Evolutionary conservation across 176 grass and related monocot species (phyloP), one percentile per base, ranked within the genome.

Genomic region (Eleusine coracana): DNA sequence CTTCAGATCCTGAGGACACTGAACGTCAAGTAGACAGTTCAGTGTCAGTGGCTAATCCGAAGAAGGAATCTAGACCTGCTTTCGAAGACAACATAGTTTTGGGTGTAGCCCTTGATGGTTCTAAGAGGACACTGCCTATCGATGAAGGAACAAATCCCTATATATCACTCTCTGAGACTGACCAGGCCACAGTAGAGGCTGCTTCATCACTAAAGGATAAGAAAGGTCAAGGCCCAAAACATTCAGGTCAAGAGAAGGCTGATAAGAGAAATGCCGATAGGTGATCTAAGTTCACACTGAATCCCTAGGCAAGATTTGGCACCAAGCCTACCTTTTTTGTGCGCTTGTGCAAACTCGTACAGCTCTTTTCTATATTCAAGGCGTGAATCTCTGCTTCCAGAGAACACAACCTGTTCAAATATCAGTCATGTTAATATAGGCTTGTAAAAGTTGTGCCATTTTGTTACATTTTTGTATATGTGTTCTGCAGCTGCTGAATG

Each of bases 61-160:
- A 87, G 52, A 92, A 99, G 72, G 88, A 84, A 70, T 79, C 86
- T 25, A 96, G 96, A 51, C 87, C 89, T 56, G 85, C 74, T 62
- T 99, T 94, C 81, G 93, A 94, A 83, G 93, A 94, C 68, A 99
- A 99, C 78, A 96, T 99, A 85, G 91, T 99, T 49, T 83, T 99
- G 59, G 96, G 96, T 29, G 80, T 99, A n/a, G 96, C 96, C 70
- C 91, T 99, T 38, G 93, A 92, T 25, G 96, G 96, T n/a, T 99
- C 96, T 10, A 99, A 94, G 83, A 78, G 93, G 59, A 99, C 96
- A 18, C 83, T 99, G 21, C 93, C 96, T 55, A 96, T 99, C 11
- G 93, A 96, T 68, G 96, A 93, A 81, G 89, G 89, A 16, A 91
- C 86, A 85, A 82, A 87, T 46, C 74, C 92, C 66, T 55, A 90